These are phyloP conservation scores for Gentiana straminea DNA, from an alignment of 257 asterid genomes.

Conservation along the genomic window DNA sequence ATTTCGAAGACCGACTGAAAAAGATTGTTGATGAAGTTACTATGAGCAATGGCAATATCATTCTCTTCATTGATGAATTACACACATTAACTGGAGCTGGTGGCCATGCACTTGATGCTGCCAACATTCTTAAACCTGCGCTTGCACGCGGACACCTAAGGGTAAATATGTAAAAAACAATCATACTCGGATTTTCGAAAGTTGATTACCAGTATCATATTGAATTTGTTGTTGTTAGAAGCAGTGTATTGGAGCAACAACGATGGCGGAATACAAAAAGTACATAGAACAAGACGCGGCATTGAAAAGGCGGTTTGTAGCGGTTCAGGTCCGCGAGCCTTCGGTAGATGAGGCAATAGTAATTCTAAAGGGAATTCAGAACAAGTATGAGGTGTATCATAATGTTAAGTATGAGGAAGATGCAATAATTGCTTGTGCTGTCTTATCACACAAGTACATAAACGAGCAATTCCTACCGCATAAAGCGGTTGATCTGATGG, in stretches of 20 bases:
- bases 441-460: slow-evolving; percentile 36
- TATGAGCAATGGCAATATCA: slow-evolving; percentile 19
- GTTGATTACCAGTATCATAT: too few species aligned
- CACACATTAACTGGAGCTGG: slow-evolving; percentile 39
- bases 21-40: slow-evolving; percentile 30
- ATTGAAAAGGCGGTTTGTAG: slow-evolving; percentile 35
- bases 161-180: too few species aligned
- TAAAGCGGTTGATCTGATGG: slow-evolving; percentile 46
- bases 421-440: slow-evolving; percentile 32
- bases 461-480: slow-evolving; percentile 23
- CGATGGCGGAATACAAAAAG: slow-evolving; percentile 40
- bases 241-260: slow-evolving; percentile 62
- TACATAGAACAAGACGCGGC: slow-evolving; percentile 48
- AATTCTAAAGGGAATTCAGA: slow-evolving; percentile 23
- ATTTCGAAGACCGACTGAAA: slow-evolving; percentile 29
- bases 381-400: slow-evolving; percentile 32
- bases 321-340: slow-evolving; percentile 38
- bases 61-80: slow-evolving; percentile 34
- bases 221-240: too few species aligned
- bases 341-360: slow-evolving; percentile 28
- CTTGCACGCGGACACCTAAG: too few species aligned
- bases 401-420: slow-evolving; percentile 26
- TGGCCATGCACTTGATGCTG: too few species aligned
- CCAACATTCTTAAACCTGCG: too few species aligned
- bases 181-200: too few species aligned